These are phyloP conservation scores for Aplosporella prunicola DNA, from an alignment of 2,329 filamentous ascomycete species.

Conservation along the genomic window DNA sequence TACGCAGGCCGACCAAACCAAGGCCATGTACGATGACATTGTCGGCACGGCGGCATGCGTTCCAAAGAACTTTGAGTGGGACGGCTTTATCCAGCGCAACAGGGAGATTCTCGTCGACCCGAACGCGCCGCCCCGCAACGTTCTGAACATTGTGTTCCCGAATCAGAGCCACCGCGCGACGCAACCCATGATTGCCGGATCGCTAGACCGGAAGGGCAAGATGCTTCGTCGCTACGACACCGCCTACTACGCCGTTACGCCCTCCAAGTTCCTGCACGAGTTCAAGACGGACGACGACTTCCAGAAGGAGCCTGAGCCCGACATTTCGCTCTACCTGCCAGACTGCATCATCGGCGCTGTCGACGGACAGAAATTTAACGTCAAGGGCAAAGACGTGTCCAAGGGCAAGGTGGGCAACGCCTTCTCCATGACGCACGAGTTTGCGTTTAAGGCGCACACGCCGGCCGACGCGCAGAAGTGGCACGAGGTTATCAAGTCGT, in stretches of 20 bases:
- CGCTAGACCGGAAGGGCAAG: slow-evolving; percentile 81
- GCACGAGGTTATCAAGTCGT: slow-evolving; percentile 61
- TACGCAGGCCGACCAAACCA: slow-evolving; percentile 72
- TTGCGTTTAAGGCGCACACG: slow-evolving; percentile 80
- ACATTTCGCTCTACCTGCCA: slow-evolving; percentile 83
- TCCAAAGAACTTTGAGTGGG: slow-evolving; percentile 83
- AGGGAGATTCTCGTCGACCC: slow-evolving; percentile 67
- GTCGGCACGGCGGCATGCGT: slow-evolving; percentile 66
- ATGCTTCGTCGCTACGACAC: slow-evolving; percentile 74
- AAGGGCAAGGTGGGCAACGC: slow-evolving; percentile 69
- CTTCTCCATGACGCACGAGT: slow-evolving; percentile 68
- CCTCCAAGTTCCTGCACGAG: slow-evolving; percentile 82
- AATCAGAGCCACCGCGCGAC: slow-evolving; percentile 80
- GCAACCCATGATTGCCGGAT: slow-evolving; percentile 75
- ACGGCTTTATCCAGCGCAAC: slow-evolving; percentile 67
- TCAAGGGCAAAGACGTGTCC: slow-evolving; percentile 89
- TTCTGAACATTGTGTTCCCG: slow-evolving; percentile 69
- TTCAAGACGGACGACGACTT: slow-evolving; percentile 85
- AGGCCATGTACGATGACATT: slow-evolving; percentile 76
- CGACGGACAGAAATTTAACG: slow-evolving; percentile 75
- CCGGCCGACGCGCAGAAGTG: slow-evolving; percentile 73
- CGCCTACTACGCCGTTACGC: slow-evolving; percentile 83
- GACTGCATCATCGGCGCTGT: slow-evolving; percentile 70
- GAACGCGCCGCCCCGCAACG: slow-evolving; percentile 59
- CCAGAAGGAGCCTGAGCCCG: slow-evolving; percentile 65